Base-by-base conservation (phyloP, 2,329 filamentous ascomycete species). In the Ophiostoma himal-ulmi region DNA sequence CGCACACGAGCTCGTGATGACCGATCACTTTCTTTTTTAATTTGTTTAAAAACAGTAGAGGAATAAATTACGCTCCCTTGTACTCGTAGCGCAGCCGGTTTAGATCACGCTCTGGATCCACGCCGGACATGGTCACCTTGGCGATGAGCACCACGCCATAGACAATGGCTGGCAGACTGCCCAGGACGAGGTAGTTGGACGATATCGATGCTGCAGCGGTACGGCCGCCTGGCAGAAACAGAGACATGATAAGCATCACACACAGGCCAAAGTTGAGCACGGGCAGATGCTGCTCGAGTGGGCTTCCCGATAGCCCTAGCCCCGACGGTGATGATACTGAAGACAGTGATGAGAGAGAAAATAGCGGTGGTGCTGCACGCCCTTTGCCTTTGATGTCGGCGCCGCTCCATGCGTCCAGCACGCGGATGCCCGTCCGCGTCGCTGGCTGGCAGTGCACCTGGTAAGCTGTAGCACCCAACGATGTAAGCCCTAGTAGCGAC, bases 81-180 rank as follows among this genome's bases (percentile, higher is more conserved):
- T 87, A 90, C 69, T 84, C 82, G 79, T 92, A 91, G 77, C 81
- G 86, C 75, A 92, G 80, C 69, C 79, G 81, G 67, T 84, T 81
- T 75, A 94, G 78, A 75, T 91, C 90, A 73, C 82, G 80, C 76
- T 86, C 88, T 5, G 91, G 85, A 79, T 93, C 89, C 10, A 93
- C 85, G 67, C 87, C 83, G 3, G 84, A 84, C 85, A 93, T 88
- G 76, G 90, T 82, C 68, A 86, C 79, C 78, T 92, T 88, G 39
- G 87, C 86, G 66, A 85, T 78, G 70, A 92, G 75, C 6, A 88
- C 83, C 26, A 91, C 81, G 0, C 74, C 82, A 75, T 91, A 88
- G 1, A 93, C 84, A 1, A 88, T 77, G 0, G 79, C 81, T 0
- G 88, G 87, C 68, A 89, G 74, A 69, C 81, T 82, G 36, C 81